Evolutionary conservation across 192 early-diverging fungal species (phyloP), one percentile per base, ranked within the genome.

Genomic region (Coemansia aciculifera): DNA sequence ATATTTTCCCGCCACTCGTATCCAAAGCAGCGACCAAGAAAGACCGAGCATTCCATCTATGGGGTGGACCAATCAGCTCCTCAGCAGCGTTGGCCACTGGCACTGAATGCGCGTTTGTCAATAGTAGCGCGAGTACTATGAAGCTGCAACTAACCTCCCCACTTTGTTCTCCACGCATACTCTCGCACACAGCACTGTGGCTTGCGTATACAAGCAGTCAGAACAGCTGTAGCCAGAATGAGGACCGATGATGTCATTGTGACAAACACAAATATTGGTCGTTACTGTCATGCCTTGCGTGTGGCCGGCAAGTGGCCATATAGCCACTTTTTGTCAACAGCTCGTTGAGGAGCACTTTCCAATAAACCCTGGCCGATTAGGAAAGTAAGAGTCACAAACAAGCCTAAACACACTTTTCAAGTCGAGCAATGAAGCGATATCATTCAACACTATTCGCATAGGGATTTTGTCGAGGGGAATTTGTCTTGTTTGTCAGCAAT

Each of bases 191-290:
- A 24, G 3, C 21, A 51, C n/a, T 24, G 48, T 51, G 48, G 48
- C 48, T 51, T 51, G 48, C 48, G 27, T 31, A 4, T 23, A 23
- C 11, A 27, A 27, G 27, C 27, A 27, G 27, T 27, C 27, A 27
- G 27, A 27, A 27, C 27, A 27, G 2, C 27, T 27, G 27, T 27
- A 27, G 27, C 27, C 27, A 24, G 51, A 54, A 54, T 54, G 51
- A 54, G 51, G 27, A 54, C 23, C 51, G 51, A 54, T 54, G 51
- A 54, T 13, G 24, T 54, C 51, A 54, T 31, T 13, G 51, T 31
- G 59, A 36, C 59, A 39, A n/a, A 36, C 59, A 19, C 59, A 60
- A 36, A n/a, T 64, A 43, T 43, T 54, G 3, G 24, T 13, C 5
- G 23, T 54, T 54, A 54, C 51, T 54, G 51, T 12, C 13, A 44